Base-by-base conservation (phyloP, 495 filamentous ascomycete genomes). In the Penicillium canariense region DNA sequence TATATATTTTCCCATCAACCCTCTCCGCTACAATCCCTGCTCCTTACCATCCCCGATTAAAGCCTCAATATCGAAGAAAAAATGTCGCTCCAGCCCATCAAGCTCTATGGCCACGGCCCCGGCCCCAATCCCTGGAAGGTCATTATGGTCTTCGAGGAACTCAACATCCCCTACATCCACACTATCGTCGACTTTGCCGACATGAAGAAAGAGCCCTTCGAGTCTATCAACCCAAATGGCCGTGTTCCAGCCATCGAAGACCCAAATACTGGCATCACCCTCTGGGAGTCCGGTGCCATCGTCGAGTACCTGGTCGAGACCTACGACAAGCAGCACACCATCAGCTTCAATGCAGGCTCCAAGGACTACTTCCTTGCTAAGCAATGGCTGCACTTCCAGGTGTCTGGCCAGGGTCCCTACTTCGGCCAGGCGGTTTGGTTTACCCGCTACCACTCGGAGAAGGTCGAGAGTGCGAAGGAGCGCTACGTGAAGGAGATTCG, bases 221-320 rank as follows among this genome's bases (percentile, higher is more conserved):
- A 71, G 8, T 69, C 71, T 11, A 58, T 87, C 73, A 91, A 89
- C 66, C 87, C 86, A 56, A 91, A 91, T 68, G 88, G 87, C 46
- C 86, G 89, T 12, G 61, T 76, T 42, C 78, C 79, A 30, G 71
- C 77, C 40, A 83, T 90, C 50, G 66, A 86, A 43, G 87, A 90
- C 64, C 78, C 82, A 20, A 90, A 91, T 72, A 86, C 81, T 0
- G 78, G 71, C 52, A 69, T 87, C 56, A 83, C 72, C 0, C 61
- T 91, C 11, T 90, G 85, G 84, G 87, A 90, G 61, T 86, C 83
- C 5, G 87, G 86, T 49, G 88, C 88, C 14, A 89, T 89, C 67
- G 53, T 89, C 57, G 73, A 85, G 53, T 91, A 91, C 62, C 71
- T 91, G 15, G 62, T 88, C 38, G 84, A 87, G 17, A 79, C 72